A percentile compares a stretch with the other conserved stretches of the same genome.
Conservation (phyloP, 208 protist genomes). For the Leishmania tarentolae region DNA sequence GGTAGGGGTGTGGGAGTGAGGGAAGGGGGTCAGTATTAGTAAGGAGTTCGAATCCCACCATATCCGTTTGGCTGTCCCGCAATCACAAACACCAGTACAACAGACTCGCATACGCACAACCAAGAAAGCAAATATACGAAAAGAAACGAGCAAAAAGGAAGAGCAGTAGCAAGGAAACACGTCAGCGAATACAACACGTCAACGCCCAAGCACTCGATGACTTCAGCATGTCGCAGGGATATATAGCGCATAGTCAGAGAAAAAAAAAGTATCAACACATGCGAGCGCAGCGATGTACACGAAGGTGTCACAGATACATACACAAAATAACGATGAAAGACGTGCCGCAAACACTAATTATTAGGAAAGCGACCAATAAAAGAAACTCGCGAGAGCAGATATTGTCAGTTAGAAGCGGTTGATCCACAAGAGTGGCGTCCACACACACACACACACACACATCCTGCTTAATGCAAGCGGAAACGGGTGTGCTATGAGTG, state of each 20-base stretch:
- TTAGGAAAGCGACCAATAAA: not conserved
- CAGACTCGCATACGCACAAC: not conserved
- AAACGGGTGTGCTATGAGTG: not conserved
- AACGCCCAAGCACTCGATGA: not conserved
- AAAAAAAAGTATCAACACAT: not conserved
- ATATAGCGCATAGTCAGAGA: not conserved
- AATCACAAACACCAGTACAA: too few species aligned
- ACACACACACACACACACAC: too few species aligned
- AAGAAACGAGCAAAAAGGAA: not conserved
- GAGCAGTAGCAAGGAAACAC: not conserved
- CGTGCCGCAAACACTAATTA: not conserved
- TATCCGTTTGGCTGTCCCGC: too few species aligned
- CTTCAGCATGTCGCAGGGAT: not conserved
- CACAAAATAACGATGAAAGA: conserved; percentile 8
- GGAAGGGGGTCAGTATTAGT: too few species aligned
- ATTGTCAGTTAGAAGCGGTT: not conserved
- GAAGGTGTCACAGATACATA: not conserved
- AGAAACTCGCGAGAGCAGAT: not conserved
- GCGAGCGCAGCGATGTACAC: not conserved
- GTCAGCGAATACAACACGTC: not conserved
- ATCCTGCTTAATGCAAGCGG: not conserved
- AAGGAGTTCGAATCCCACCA: too few species aligned
- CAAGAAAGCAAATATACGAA: not conserved
- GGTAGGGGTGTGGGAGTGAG: too few species aligned
- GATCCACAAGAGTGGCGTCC: not conserved